Evolutionary conservation across 148 eudicot genomes (phyloP), one percentile per base, ranked within the genome.

Genomic region (Camellia granthamiana): DNA sequence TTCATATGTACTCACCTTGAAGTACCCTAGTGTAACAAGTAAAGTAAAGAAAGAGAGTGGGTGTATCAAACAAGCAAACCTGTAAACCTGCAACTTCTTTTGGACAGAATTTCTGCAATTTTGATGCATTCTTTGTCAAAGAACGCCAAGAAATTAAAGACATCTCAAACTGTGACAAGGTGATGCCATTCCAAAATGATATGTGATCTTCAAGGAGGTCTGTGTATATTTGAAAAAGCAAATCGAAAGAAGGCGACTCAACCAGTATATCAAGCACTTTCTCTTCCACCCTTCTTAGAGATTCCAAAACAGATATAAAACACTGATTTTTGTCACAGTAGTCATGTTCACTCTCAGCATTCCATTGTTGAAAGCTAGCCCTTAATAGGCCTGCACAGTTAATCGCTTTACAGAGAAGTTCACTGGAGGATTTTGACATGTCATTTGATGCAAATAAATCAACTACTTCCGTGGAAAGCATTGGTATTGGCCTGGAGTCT

Each of bases 131-230:
- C 83, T 94, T 96, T 47, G 85, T 72, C 75, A 96, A 75, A 74
- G 85, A 89, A 69, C 92, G 97, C 97, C 93, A 93, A 75, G 88
- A 84, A 81, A 92, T 84, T 65, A 86, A 76, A 73, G 81, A 81
- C 79, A 76, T 77, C 79, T 89, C 91, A 73, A 75, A 81, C 74
- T 84, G 81, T 60, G 89, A 88, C 64, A 89, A 79, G 13, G 59
- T 72, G 41, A 90, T 74, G 61, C 88, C 81, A 11, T 85, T 84
- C 99, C 99, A 96, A 64, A 92, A 87, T 41, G 86, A 87, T 14
- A 80, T 82, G 82, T 96, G 99, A 65, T 90, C 95, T 75, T 91
- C 94, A 66, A 96, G 86, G 69, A 96, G 90, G 30, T 88, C 86
- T 76, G 56, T 41, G 78, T 87, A 92, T 19, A 85, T 51, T 75